Percentiles rank a stretch among this genome's conserved stretches.
Evolutionary conservation across 495 filamentous ascomycete genomes (phyloP).

Genomic region (Aspergillus leporis): DNA sequence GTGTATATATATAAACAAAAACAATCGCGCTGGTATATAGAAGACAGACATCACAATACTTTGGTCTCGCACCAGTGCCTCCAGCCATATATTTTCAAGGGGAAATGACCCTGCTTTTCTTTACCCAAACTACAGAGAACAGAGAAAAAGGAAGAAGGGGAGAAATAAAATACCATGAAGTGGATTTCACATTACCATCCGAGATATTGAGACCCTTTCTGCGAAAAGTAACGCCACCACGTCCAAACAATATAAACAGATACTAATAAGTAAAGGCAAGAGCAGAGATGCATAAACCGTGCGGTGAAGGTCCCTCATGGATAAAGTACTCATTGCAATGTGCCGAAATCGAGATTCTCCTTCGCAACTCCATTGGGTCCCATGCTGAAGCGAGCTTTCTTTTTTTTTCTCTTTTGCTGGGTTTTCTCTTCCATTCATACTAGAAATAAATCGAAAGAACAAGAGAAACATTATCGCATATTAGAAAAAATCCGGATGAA

Average conservation of each 20-base stretch:
- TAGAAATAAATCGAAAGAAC: slow-evolving; percentile 20
- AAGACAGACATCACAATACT: too few relatives aligned
- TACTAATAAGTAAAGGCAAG: neutral
- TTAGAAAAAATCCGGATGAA: slow-evolving; percentile 28
- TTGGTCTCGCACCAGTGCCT: neutral
- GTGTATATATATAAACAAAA: too few relatives aligned
- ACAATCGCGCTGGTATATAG: too few relatives aligned
- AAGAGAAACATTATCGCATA: slow-evolving; percentile 23
- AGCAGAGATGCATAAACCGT: neutral
- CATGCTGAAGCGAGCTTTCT: slow-evolving; percentile 15
- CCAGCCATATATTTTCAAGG: neutral
- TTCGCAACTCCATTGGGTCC: slow-evolving; percentile 15
- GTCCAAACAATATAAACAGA: neutral
- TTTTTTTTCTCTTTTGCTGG: slow-evolving; percentile 21
- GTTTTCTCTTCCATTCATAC: slow-evolving; percentile 23
- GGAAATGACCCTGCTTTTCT: neutral
- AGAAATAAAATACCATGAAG: neutral
- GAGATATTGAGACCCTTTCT: neutral
- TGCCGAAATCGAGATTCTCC: slow-evolving; percentile 17
- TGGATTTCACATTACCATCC: neutral
- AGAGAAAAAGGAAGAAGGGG: slow-evolving; percentile 4
- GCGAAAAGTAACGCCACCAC: neutral
- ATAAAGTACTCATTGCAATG: slow-evolving; percentile 2
- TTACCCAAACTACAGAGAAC: slow-evolving; percentile 11
- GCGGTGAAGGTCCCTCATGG: neutral